Base-by-base conservation (phyloP, 495 filamentous ascomycete species). In the Monascus purpureus region DNA sequence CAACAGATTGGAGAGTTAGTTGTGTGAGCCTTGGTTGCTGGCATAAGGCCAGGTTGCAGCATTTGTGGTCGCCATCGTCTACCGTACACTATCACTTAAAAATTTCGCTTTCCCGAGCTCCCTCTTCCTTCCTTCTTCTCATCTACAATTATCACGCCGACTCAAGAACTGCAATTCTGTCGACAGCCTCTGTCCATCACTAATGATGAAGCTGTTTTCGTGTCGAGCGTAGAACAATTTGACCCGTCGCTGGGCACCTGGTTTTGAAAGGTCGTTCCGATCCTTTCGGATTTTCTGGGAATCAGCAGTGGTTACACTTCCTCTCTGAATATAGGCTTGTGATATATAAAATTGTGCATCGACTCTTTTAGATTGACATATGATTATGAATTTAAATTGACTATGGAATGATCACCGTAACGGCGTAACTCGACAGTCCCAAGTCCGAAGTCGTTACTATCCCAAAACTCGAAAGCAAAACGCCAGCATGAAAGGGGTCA, bases 171-270 rank as follows among this genome's bases (percentile, higher is more conserved):
- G n/a, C 59, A 71, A 70, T 76, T 74, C 55, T 73, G 50, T 62
- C 63, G 64, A 58, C 74, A 73, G 51, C 59, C 65, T 70, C 51
- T 31, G 46, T 55, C 50, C 31, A 48, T n/a, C 49, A 38, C 42
- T 45, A 30, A 54, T 69, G 59, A 52, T 47, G 58, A 61, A 56
- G 53, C 55, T 75, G 75, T 73, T 77, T 72, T 77, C 65, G 69
- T 63, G 67, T 75, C 79, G 72, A 49, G 75, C 77, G 75, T 50
- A 82, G 73, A 82, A 39, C 36, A 43, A 59, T 36, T 42, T 45
- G 47, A 68, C 77, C 74, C 72, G 70, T 80, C 63, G 74, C 77
- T 83, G 77, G 77, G 77, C 77, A 74, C 77, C 75, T 68, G 68
- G 55, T 51, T 72, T 80, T 65, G 73, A 81, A 68, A 66, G 57